Conservation (phyloP, 1,284 basidiomycete species). For the Pyrrhoderma lamaoense region DNA sequence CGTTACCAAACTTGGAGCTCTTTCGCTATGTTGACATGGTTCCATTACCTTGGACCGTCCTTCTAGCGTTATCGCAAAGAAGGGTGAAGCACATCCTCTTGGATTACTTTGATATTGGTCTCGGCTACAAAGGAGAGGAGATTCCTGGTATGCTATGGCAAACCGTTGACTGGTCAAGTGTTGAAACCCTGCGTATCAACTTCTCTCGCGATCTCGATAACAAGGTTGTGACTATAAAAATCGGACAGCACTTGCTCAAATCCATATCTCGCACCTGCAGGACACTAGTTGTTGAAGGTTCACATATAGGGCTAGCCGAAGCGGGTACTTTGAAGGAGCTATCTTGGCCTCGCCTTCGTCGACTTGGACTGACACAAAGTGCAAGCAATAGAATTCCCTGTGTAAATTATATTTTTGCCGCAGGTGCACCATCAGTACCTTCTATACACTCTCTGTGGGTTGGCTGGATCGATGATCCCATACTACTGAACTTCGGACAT, state of each 20-base stretch:
- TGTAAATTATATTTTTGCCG: background rate
- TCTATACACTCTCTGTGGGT: background rate
- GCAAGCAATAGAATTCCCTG: background rate
- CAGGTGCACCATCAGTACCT: background rate
- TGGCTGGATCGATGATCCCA: background rate
- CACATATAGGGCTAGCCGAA: no score
- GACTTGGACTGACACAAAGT: background rate
- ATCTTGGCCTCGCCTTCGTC: no score
- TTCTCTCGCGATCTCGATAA: background rate
- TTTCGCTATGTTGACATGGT: background rate
- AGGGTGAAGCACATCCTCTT: background rate
- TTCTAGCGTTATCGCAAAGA: background rate
- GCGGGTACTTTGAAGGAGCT: no score
- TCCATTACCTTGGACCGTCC: background rate
- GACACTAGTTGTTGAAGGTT: no score
- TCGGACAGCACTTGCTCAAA: no score
- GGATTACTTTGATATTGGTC: background rate
- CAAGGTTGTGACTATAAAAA: no score
- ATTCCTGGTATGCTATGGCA: background rate
- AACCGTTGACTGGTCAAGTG: background rate
- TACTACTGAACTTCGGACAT: background rate
- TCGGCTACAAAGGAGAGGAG: background rate
- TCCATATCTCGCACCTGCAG: no score
- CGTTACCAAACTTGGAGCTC: constrained; percentile 1
- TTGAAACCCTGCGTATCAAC: background rate